Percentiles rank a stretch among this genome's conserved stretches.
These are phyloP conservation scores for Escovopsis sp. DNA, from an alignment of 2,329 filamentous ascomycete genomes.

Conservation along the genomic window DNA sequence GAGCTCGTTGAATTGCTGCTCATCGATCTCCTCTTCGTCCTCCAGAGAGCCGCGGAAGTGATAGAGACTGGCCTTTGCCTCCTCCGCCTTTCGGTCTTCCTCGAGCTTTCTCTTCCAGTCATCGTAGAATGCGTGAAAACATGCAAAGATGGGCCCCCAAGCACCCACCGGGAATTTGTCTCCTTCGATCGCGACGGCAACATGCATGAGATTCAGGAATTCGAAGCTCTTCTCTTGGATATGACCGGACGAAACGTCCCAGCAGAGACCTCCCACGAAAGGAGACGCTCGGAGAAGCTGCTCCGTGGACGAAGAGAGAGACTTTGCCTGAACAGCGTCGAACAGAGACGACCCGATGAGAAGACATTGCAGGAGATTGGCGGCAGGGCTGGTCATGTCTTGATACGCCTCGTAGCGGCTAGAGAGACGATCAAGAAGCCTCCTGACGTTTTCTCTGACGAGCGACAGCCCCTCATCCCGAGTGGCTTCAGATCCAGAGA, in stretches of 20 bases:
- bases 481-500: neutral
- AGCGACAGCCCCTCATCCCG: slow-evolving; percentile 28
- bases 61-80: slow-evolving; percentile 63
- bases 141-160: slow-evolving; percentile 43
- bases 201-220: slow-evolving; percentile 22
- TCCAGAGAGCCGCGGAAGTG: slow-evolving; percentile 66
- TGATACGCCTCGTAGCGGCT: slow-evolving; percentile 64
- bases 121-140: slow-evolving; percentile 58
- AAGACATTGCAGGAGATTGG: slow-evolving; percentile 66
- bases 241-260: slow-evolving; percentile 10
- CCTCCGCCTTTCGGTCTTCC: slow-evolving; percentile 59
- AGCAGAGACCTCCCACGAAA: slow-evolving; percentile 36
- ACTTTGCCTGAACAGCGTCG: slow-evolving; percentile 27
- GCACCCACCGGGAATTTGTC: slow-evolving; percentile 23
- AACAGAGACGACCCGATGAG: slow-evolving; percentile 58
- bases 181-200: slow-evolving; percentile 31
- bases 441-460: slow-evolving; percentile 41
- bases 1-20: slow-evolving; percentile 60
- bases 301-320: slow-evolving; percentile 17
- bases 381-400: slow-evolving; percentile 64
- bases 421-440: slow-evolving; percentile 55
- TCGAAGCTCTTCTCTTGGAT: slow-evolving; percentile 22
- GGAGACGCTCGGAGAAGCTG: slow-evolving; percentile 33
- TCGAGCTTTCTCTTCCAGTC: slow-evolving; percentile 69
- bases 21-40: slow-evolving; percentile 58